These are phyloP conservation scores for Leccinellum albellum DNA, from an alignment of 768 basidiomycete species.

Conservation along the genomic window DNA sequence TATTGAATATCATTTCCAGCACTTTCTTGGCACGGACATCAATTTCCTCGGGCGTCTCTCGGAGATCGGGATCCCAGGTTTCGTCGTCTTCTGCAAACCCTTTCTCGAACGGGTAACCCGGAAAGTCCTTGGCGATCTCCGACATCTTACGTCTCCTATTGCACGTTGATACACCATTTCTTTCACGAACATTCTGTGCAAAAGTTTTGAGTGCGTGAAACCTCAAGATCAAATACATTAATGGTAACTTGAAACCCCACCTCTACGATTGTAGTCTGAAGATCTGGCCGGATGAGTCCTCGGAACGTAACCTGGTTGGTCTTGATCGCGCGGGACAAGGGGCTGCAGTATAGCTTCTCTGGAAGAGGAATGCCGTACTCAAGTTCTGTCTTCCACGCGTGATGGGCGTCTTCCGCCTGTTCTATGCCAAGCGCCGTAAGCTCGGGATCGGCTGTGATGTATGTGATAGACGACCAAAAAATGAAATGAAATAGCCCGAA, in stretches of 20 bases:
- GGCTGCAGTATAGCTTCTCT: constrained; percentile 56
- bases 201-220: background rate
- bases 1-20: constrained; percentile 52
- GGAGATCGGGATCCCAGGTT: constrained; percentile 51
- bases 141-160: constrained; percentile 54
- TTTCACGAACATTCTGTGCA: constrained; percentile 65
- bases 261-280: constrained; percentile 50
- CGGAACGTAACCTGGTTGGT: constrained; percentile 55
- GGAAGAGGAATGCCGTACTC: constrained; percentile 44
- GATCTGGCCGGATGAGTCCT: constrained; percentile 32
- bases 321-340: constrained; percentile 55
- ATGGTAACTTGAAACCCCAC: constrained; percentile 31
- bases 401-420: constrained; percentile 48
- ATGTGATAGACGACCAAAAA: background rate
- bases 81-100: constrained; percentile 62
- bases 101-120: constrained; percentile 50
- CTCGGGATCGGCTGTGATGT: constrained; percentile 58
- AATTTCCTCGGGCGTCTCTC: constrained; percentile 48
- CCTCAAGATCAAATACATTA: too few species aligned
- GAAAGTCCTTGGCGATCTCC: constrained; percentile 46
- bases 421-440: constrained; percentile 54
- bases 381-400: constrained; percentile 49
- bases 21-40: constrained; percentile 26
- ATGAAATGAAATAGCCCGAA: background rate
- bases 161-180: constrained; percentile 65